Percentiles rank a stretch among this genome's conserved stretches.
Conservation (phyloP, 495 filamentous ascomycete genomes). For the Sordaria brevicollis region DNA sequence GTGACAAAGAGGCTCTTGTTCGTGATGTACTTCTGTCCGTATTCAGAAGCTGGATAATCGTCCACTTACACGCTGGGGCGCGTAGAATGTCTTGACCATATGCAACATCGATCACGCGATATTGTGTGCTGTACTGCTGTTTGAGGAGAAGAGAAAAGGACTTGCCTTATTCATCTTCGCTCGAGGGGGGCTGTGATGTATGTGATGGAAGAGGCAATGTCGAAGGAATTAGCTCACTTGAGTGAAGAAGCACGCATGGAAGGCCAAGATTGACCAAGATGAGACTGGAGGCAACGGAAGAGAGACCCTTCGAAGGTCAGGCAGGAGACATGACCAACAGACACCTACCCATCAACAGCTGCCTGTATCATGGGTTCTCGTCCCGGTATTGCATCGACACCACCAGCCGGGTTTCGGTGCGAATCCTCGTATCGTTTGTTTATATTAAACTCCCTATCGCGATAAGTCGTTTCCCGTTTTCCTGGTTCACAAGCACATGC, state of each 20-base stretch:
- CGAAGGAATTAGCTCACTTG: not conserved
- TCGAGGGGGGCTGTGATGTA: not conserved
- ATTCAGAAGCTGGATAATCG: not conserved
- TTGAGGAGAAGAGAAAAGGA: not conserved
- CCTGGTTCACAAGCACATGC: not conserved
- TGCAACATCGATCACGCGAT: not conserved
- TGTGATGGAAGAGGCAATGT: not conserved
- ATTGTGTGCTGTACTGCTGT: not conserved
- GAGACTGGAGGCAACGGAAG: too few relatives aligned
- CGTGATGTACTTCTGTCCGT: not conserved
- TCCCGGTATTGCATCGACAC: not conserved
- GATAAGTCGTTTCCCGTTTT: not conserved
- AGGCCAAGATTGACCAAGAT: not conserved
- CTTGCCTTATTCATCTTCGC: not conserved
- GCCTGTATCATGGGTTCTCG: not conserved
- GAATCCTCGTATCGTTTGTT: not conserved
- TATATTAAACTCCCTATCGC: not conserved
- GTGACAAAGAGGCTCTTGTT: not conserved
- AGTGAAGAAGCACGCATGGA: not conserved
- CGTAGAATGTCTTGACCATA: not conserved
- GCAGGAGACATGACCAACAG: not conserved
- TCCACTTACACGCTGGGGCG: not conserved
- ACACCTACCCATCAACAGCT: not conserved
- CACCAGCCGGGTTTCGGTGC: not conserved
- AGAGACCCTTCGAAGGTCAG: too few relatives aligned